Conservation (phyloP, 495 filamentous ascomycete genomes). For the Neurospora sublineolata region DNA sequence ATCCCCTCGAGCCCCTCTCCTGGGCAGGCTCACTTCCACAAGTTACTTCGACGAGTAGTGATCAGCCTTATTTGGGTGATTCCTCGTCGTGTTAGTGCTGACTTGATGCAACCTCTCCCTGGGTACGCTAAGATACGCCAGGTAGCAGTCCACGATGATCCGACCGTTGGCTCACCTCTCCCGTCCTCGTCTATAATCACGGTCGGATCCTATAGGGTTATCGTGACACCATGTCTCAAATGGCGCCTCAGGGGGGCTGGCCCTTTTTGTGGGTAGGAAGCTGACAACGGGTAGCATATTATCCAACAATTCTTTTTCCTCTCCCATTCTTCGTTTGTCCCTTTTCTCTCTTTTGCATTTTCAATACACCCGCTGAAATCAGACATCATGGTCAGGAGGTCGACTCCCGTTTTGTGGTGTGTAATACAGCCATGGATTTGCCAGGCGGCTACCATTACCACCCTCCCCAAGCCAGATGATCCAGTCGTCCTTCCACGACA, state of each 20-base stretch:
- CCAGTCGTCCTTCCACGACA: conserved; percentile 5
- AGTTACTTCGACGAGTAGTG: not conserved
- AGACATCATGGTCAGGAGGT: not conserved
- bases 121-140: not conserved
- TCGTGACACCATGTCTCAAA: not conserved
- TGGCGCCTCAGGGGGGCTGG: not conserved
- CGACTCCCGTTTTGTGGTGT: not conserved
- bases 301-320: not conserved
- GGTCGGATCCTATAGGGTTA: not conserved
- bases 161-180: not conserved
- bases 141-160: not conserved
- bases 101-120: not conserved
- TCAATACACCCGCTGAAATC: not conserved
- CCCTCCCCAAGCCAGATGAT: not conserved
- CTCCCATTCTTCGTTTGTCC: not conserved
- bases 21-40: not conserved
- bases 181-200: not conserved
- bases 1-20: not conserved
- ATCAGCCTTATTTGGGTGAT: not conserved
- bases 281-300: not conserved
- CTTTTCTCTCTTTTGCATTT: not conserved
- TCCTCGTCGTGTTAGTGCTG: not conserved
- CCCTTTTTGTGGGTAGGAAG: not conserved
- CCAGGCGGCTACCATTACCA: not conserved
- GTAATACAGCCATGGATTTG: not conserved